Base-by-base conservation (phyloP, 169 alveolate species). In the Eimeria sp. region DNA sequence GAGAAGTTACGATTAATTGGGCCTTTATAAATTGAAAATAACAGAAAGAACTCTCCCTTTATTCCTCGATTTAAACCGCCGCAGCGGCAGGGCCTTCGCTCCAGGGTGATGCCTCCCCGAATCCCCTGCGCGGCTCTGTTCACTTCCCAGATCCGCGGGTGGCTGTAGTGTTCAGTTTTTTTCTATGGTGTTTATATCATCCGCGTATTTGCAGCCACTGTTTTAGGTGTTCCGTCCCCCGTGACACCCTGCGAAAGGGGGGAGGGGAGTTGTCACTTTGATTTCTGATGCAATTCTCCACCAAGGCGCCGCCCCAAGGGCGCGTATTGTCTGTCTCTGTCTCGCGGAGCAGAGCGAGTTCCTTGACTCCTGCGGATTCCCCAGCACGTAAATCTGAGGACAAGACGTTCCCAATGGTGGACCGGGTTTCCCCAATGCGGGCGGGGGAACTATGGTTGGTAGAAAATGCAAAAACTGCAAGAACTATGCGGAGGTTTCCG, bases 261-360 rank as follows among this genome's bases (percentile, higher is more conserved):
- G 60, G 58, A 64, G 58, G 60, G 91, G 56, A 43, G 60, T 18
- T 85, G 52, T 16, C 58, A 25, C 30, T 11, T 46, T 54, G 49
- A 43, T 87, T 87, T 87, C 94, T 87, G 68, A 87, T 87, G 94
- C 83, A 64, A 66, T 87, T 87, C 83, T 64, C 83, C 64, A 87
- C 94, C 33, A 62, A 87, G 83, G 56, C 52, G 58, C 94, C 83
- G 94, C 83, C 83, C 83, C 94, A 87, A 76, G 94, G 94, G 94
- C 94, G 82, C 72, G 85, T 83, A 46, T 43, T 87, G 62, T 87
- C 94, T 13, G 94, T 87, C 54, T 87, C 94, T 87, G 83, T 87
- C n/a, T 87, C 94, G 58, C 94, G 94, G 94, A 87, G 94, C 83
- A 87, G 94, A 52, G 94, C 62, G 64, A 87, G 94, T 76, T 87